phyloP scores from a whole-genome alignment of 2,329 filamentous ascomycete genomes.

The Graphilbum ipis-grandicollis region DNA sequence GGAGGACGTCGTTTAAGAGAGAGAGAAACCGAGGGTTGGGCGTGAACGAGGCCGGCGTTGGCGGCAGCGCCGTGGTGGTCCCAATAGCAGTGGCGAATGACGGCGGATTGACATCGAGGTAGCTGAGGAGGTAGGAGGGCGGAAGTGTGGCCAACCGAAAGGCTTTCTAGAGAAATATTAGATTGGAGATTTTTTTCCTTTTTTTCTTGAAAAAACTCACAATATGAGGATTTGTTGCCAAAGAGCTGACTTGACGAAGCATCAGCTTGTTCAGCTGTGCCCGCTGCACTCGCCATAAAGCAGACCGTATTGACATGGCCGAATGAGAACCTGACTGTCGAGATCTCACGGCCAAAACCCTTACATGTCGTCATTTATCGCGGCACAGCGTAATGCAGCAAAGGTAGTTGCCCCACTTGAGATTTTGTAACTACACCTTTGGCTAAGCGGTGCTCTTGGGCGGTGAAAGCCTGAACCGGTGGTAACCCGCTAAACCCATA shows the following conservation, averaged over 20 bases:
- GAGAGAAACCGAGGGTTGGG: conserved; percentile 41
- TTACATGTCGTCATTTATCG: conserved; percentile 6
- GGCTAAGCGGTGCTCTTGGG: conserved; percentile 1
- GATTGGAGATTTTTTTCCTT: no score
- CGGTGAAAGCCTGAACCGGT: conserved; percentile 7
- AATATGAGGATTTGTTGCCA: conserved; percentile 34
- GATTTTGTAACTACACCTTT: no score
- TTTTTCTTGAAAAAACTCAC: conserved; percentile 16
- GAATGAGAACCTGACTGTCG: no score
- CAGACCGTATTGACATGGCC: conserved; percentile 12
- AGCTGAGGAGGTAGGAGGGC: conserved; percentile 35
- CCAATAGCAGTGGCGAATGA: conserved; percentile 38
- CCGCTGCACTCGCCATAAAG: conserved; percentile 9
- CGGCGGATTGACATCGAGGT: conserved; percentile 40
- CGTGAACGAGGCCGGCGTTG: conserved; percentile 40
- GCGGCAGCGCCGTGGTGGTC: conserved; percentile 38
- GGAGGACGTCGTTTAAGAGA: conserved; percentile 16
- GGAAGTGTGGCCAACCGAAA: conserved; percentile 29
- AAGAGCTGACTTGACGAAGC: conserved; percentile 23
- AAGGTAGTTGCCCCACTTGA: no score
- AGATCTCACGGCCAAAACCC: no score
- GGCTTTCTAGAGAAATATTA: conserved; percentile 30
- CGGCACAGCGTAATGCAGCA: no score
- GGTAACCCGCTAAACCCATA: no score
- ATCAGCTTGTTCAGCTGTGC: conserved; percentile 6